Evolutionary conservation across 495 filamentous ascomycete genomes (phyloP).

Genomic region (Pyrenopolyporus hunteri): DNA sequence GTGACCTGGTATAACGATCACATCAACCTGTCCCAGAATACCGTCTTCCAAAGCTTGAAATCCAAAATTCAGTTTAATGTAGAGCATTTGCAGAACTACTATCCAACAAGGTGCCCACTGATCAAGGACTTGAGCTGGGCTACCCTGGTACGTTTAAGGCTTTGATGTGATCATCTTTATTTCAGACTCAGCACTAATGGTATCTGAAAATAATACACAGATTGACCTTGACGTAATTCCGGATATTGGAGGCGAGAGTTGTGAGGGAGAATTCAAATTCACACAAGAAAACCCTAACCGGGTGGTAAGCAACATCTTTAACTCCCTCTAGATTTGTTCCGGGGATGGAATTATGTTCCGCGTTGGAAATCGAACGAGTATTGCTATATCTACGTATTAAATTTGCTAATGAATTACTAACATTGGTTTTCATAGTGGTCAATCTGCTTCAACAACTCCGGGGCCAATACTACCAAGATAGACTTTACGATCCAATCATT

Average conservation of each 20-base stretch:
- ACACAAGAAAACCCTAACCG: constrained; percentile 14
- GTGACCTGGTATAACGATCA: constrained; percentile 9
- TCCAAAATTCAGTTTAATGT: constrained; percentile 11
- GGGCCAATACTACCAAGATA: constrained; percentile 5
- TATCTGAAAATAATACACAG: neutral
- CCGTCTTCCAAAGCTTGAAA: neutral
- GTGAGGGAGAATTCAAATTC: constrained; percentile 8
- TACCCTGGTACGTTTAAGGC: constrained; percentile 6
- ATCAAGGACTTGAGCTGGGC: constrained; percentile 16
- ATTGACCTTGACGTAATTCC: constrained; percentile 20
- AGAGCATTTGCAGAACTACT: constrained; percentile 16
- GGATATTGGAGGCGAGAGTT: neutral
- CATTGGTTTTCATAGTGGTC: constrained; percentile 2
- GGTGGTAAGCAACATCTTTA: neutral
- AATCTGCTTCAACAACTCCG: neutral
- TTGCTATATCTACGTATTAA: no score
- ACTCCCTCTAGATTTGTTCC: neutral
- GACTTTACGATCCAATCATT: neutral
- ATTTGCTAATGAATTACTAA: neutral
- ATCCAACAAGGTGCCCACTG: constrained; percentile 14
- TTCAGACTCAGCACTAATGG: neutral
- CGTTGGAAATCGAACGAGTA: no score
- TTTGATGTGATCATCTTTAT: no score
- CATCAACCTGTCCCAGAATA: constrained; percentile 8
- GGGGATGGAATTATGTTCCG: no score